Evolutionary conservation across 768 basidiomycete genomes (phyloP), one percentile per base, ranked within the genome.

Genomic region (Russula foetens): DNA sequence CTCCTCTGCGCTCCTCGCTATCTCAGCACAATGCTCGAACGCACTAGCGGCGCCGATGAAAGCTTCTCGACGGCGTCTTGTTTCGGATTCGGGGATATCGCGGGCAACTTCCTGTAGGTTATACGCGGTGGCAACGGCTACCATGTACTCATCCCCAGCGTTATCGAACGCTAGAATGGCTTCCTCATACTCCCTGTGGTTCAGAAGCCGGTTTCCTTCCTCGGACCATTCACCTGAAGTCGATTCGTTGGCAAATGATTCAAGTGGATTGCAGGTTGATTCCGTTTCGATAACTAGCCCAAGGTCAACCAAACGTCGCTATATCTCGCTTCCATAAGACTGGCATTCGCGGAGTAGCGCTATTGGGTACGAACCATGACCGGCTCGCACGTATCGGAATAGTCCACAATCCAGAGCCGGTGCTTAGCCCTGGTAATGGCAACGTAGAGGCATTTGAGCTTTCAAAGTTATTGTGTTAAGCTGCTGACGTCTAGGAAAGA

Each of bases 401-500:
- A 69, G 5, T 89, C 88, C 1, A 80, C 79, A 21, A 89, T 81
- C 85, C 87, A 86, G 7, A 89, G 67, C 53, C 86, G 84, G 58
- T 83, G 84, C 43, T 84, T 77, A 1, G 86, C 85, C 44, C 87
- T 71, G 0, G 88, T 89, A 17, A 87, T 78, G 0, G 85, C 87
- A 3, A 89, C 86, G 58, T 89, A 89, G 0, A 89, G 70, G 46
- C 75, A 78, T 65, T 89, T 88, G 23, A 89, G 73, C 85, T 87
- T 44, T 33, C 29, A 33, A 28, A 29, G 31, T 6, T 4, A 8
- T 8, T 0, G 17, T 6, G 33, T 61, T 14, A 56, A 23, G 5
- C 9, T 7, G 19, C 31, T n/a, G 48, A 7, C 11, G 17, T n/a
- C n/a, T 15, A 3, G 12, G 39, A 8, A 44, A 19, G 1, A 6